These are phyloP conservation scores for Diaporthe ilicicola DNA, from an alignment of 2,329 filamentous ascomycete genomes.

Conservation along the genomic window DNA sequence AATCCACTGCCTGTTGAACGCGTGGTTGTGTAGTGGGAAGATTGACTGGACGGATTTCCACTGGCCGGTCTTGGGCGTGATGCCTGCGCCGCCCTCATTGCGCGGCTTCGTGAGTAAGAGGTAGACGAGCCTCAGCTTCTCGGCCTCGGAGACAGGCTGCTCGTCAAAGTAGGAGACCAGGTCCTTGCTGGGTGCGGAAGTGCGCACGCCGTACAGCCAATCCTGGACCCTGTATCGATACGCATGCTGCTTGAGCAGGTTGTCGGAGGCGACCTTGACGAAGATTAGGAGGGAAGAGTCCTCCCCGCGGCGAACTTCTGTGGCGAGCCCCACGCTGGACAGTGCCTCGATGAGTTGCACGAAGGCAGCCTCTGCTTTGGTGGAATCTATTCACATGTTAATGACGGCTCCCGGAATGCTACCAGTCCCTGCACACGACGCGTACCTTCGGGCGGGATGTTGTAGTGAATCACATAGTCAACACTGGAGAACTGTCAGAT, in stretches of 20 bases:
- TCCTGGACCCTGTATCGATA: slow-evolving; percentile 90
- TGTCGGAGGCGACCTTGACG: slow-evolving; percentile 78
- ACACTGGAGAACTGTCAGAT: slow-evolving; percentile 59
- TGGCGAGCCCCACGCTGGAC: slow-evolving; percentile 80
- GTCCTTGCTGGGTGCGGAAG: slow-evolving; percentile 78
- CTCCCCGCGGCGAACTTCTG: slow-evolving; percentile 85
- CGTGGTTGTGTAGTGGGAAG: slow-evolving; percentile 81
- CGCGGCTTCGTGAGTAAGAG: slow-evolving; percentile 79
- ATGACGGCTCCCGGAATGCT: not conserved
- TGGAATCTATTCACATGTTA: slow-evolving; percentile 60
- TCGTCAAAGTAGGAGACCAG: slow-evolving; percentile 72
- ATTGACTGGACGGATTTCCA: slow-evolving; percentile 79
- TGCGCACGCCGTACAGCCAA: slow-evolving; percentile 89
- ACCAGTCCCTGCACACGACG: not conserved
- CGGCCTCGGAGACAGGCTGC: slow-evolving; percentile 86
- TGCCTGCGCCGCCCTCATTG: slow-evolving; percentile 80
- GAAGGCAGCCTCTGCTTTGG: slow-evolving; percentile 77
- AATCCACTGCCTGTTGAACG: slow-evolving; percentile 79
- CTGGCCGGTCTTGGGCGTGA: slow-evolving; percentile 72
- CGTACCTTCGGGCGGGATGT: slow-evolving; percentile 73
- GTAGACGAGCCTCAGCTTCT: slow-evolving; percentile 87
- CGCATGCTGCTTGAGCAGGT: slow-evolving; percentile 79
- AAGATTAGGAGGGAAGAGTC: slow-evolving; percentile 82
- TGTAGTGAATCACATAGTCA: slow-evolving; percentile 88
- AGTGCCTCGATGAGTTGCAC: slow-evolving; percentile 80